Conservation (phyloP, 2,329 filamentous ascomycete genomes). For the Penicillium sp. region DNA sequence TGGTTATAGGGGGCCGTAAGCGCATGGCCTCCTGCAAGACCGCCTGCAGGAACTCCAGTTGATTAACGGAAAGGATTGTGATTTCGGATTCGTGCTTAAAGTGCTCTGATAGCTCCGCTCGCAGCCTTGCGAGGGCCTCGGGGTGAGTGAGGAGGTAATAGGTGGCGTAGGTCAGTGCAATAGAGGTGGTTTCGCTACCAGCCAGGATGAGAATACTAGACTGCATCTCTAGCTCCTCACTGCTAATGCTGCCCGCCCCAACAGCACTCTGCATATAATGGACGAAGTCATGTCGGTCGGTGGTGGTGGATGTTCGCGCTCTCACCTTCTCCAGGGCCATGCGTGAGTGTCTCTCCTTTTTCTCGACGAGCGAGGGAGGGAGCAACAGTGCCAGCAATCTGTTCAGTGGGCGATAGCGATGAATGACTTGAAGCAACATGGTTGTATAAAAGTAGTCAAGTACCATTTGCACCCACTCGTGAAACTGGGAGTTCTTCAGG, state of each 20-base stretch:
- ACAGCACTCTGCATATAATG: too few relatives aligned
- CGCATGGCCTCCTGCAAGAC: constrained; percentile 54
- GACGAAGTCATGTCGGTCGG: constrained; percentile 9
- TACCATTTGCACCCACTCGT: constrained; percentile 15
- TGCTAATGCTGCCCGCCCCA: constrained; percentile 16
- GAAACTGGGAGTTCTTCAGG: constrained; percentile 10
- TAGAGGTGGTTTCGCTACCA: constrained; percentile 59
- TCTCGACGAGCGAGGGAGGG: too few relatives aligned
- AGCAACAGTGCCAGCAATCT: too few relatives aligned
- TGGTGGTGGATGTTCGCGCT: too few relatives aligned
- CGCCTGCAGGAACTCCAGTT: constrained; percentile 47
- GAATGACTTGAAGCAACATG: too few relatives aligned
- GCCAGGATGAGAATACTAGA: constrained; percentile 44
- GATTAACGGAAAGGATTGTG: constrained; percentile 12
- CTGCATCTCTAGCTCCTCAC: constrained; percentile 16
- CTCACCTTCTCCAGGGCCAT: too few relatives aligned
- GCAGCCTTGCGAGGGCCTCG: constrained; percentile 42
- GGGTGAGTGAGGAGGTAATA: constrained; percentile 50
- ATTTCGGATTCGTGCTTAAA: constrained; percentile 24
- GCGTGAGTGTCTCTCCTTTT: too few relatives aligned
- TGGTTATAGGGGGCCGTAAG: constrained; percentile 52
- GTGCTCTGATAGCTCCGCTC: constrained; percentile 45
- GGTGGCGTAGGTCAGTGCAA: constrained; percentile 46
- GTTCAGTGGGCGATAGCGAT: too few relatives aligned
- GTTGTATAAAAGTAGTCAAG: constrained; percentile 5